Evolutionary conservation across 306 rosid species (phyloP).

Genomic region (Prunus fruticosa): DNA sequence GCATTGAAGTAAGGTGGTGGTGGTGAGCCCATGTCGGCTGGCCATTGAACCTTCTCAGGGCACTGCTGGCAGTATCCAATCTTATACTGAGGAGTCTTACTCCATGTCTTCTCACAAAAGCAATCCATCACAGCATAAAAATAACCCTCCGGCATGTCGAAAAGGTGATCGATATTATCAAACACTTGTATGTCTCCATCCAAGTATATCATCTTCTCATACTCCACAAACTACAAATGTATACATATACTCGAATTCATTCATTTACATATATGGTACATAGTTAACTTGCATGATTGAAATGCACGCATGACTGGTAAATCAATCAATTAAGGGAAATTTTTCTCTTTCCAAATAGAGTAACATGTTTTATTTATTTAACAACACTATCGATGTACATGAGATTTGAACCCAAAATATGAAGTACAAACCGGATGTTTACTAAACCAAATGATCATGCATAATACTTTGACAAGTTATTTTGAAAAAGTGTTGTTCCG

Average conservation of each 20-base stretch:
- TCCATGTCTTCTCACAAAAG: slow-evolving; percentile 55
- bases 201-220: slow-evolving; percentile 46
- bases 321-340: background rate
- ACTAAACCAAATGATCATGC: too few species aligned
- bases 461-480: too few species aligned
- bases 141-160: slow-evolving; percentile 32
- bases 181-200: slow-evolving; percentile 55
- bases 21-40: slow-evolving; percentile 31
- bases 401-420: too few species aligned
- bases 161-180: slow-evolving; percentile 46
- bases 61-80: slow-evolving; percentile 53
- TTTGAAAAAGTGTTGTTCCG: too few species aligned
- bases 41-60: slow-evolving; percentile 44
- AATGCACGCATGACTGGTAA: background rate
- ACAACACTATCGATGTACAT: too few species aligned
- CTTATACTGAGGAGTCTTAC: slow-evolving; percentile 34
- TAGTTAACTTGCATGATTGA: background rate
- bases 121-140: slow-evolving; percentile 57
- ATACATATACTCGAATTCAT: background rate
- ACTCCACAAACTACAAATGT: slow-evolving; percentile 42
- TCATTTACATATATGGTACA: background rate
- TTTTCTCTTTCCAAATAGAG: background rate
- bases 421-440: too few species aligned
- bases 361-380: background rate
- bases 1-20: slow-evolving; percentile 54